These are phyloP conservation scores for Tylopilus rubrobrunneus DNA, from an alignment of 768 basidiomycete genomes.

Conservation along the genomic window DNA sequence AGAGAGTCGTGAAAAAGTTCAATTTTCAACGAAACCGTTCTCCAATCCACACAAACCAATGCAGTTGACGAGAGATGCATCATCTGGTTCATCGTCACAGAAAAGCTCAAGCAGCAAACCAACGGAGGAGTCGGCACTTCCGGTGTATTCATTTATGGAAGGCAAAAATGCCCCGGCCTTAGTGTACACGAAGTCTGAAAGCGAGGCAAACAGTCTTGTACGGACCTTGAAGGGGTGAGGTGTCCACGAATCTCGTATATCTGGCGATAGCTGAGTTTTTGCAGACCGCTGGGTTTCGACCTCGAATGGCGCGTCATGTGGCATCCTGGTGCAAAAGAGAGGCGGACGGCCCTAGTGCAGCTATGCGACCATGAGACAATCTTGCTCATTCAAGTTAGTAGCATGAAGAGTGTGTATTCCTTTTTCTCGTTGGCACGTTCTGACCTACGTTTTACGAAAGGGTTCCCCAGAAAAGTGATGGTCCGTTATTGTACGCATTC, in stretches of 20 bases:
- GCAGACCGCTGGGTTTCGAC: conserved; percentile 48
- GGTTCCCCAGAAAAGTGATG: conserved; percentile 41
- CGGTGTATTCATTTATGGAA: conserved; percentile 38
- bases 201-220: conserved; percentile 39
- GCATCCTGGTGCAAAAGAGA: conserved; percentile 29
- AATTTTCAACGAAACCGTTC: background rate
- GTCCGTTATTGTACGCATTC: conserved; percentile 19
- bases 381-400: conserved; percentile 45
- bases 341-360: conserved; percentile 44
- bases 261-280: background rate
- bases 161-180: conserved; percentile 29
- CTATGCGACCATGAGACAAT: conserved; percentile 41
- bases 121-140: conserved; percentile 13
- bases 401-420: conserved; percentile 40
- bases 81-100: conserved; percentile 5
- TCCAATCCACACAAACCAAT: background rate
- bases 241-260: too few relatives aligned
- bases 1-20: background rate
- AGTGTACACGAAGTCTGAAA: conserved; percentile 39
- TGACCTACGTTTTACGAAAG: conserved; percentile 21
- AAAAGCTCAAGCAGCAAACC: background rate
- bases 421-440: background rate
- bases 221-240: conserved; percentile 36
- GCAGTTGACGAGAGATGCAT: background rate
- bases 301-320: conserved; percentile 45